A percentile compares a stretch with the other conserved stretches of the same genome.
Conservation (phyloP, 768 basidiomycete species). For the Collybia sordida region DNA sequence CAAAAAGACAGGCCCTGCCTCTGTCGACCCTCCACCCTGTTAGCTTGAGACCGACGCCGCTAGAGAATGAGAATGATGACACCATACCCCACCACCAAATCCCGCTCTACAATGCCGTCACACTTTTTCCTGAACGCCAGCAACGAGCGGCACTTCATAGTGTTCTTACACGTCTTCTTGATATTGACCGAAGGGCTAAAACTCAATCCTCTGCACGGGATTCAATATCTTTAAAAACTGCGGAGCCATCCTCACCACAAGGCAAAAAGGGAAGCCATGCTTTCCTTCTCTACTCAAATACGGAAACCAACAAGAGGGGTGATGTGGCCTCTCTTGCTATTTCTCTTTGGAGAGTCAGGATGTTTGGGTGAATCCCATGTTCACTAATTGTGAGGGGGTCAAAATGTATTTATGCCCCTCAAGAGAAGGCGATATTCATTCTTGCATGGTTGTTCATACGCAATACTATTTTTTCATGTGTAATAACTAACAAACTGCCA, state of each 20-base stretch:
- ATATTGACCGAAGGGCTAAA: constrained; percentile 38
- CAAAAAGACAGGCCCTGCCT: constrained; percentile 3
- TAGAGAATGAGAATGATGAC: constrained; percentile 5
- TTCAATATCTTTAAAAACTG: not conserved
- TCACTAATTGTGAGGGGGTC: constrained; percentile 12
- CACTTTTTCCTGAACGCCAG: constrained; percentile 59
- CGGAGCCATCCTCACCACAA: not conserved
- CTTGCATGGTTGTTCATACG: no score
- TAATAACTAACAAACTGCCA: no score
- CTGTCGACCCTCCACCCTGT: constrained; percentile 7
- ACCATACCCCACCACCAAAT: constrained; percentile 25
- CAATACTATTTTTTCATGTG: no score
- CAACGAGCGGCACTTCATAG: constrained; percentile 63
- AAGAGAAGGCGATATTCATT: no score
- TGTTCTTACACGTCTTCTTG: constrained; percentile 46
- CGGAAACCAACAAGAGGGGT: constrained; percentile 44
- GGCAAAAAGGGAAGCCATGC: constrained; percentile 54
- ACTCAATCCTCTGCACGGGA: not conserved
- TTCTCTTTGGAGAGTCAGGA: constrained; percentile 76
- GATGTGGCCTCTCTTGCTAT: constrained; percentile 67
- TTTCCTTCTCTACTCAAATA: constrained; percentile 60
- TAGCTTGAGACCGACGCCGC: not conserved
- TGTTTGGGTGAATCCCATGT: constrained; percentile 46
- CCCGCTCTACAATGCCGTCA: constrained; percentile 69
- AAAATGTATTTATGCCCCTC: not conserved